A percentile compares a stretch with the other conserved stretches of the same genome.
These are phyloP conservation scores for Cladorrhinum samala DNA, from an alignment of 495 filamentous ascomycete genomes.

Conservation along the genomic window DNA sequence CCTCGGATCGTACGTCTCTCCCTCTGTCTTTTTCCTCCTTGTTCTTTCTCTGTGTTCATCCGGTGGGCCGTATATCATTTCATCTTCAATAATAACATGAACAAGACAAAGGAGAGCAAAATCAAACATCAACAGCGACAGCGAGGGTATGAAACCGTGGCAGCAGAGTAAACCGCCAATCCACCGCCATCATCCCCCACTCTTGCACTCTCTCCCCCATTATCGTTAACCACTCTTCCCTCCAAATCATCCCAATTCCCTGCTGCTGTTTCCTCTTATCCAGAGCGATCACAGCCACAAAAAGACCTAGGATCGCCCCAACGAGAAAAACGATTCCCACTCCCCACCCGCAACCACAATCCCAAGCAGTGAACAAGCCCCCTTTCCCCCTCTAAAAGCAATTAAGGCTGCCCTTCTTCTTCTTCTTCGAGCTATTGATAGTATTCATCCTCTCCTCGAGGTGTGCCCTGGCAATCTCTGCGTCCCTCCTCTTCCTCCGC, in stretches of 20 bases:
- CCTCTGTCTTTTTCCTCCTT: neutral
- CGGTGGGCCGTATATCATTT: neutral
- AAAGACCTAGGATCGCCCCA: no score
- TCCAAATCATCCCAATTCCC: no score
- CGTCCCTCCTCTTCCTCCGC: constrained; percentile 74
- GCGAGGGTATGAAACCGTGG: neutral
- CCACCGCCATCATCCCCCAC: no score
- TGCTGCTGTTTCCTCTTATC: no score
- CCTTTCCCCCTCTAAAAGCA: constrained; percentile 64
- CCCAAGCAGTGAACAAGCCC: neutral
- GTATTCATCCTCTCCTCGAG: constrained; percentile 91
- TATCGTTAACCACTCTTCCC: no score
- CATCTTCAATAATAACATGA: constrained; percentile 9
- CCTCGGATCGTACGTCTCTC: neutral
- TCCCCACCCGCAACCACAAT: neutral
- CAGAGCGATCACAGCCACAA: no score
- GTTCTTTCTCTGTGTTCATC: neutral
- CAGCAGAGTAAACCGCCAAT: neutral
- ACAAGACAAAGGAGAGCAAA: constrained; percentile 1
- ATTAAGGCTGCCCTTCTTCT: constrained; percentile 92
- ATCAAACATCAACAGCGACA: neutral
- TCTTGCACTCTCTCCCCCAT: no score
- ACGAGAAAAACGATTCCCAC: neutral
- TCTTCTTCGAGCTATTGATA: constrained; percentile 73
- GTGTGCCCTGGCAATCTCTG: constrained; percentile 79